Percentiles rank a stretch among this genome's conserved stretches.
Evolutionary conservation across 1,139 yeast species (phyloP).

Genomic region (Lodderomyces metapsilosis): DNA sequence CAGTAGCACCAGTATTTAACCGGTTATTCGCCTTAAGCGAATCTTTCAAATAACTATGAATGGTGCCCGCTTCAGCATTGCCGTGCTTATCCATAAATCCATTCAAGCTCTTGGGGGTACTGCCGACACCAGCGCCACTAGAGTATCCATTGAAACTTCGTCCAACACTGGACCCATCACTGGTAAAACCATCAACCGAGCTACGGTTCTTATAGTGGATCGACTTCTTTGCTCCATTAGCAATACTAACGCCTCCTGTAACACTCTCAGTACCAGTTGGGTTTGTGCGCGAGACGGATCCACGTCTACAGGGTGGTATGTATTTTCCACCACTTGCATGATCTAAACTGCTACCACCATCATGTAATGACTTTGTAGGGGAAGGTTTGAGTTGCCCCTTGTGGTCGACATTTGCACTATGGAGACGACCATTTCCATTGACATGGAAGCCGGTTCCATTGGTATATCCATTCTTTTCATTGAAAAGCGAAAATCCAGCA

Average conservation of each 20-base stretch:
- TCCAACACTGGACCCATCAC: background rate
- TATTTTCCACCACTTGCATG: constrained; percentile 52
- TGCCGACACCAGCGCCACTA: background rate
- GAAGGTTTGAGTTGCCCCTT: background rate
- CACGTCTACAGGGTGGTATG: constrained; percentile 69
- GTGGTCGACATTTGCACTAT: background rate
- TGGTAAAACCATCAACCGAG: background rate
- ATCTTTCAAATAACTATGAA: background rate
- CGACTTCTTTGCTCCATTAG: background rate
- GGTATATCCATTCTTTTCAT: constrained; percentile 1
- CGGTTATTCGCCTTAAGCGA: background rate
- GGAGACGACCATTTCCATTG: constrained; percentile 1
- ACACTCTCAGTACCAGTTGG: background rate
- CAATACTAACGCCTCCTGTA: background rate
- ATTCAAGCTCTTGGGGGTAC: background rate
- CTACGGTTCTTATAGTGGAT: background rate
- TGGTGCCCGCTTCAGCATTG: background rate
- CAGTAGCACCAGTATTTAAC: background rate
- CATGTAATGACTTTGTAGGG: background rate
- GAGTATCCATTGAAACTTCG: background rate
- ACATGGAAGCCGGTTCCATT: background rate
- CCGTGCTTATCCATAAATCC: background rate
- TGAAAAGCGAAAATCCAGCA: background rate
- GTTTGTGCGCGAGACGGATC: constrained; percentile 20
- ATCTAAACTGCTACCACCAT: constrained; percentile 17